Percentiles rank a stretch among this genome's conserved stretches.
These are phyloP conservation scores for Colletotrichum aenigma DNA, from an alignment of 2,329 filamentous ascomycete species.

Conservation along the genomic window DNA sequence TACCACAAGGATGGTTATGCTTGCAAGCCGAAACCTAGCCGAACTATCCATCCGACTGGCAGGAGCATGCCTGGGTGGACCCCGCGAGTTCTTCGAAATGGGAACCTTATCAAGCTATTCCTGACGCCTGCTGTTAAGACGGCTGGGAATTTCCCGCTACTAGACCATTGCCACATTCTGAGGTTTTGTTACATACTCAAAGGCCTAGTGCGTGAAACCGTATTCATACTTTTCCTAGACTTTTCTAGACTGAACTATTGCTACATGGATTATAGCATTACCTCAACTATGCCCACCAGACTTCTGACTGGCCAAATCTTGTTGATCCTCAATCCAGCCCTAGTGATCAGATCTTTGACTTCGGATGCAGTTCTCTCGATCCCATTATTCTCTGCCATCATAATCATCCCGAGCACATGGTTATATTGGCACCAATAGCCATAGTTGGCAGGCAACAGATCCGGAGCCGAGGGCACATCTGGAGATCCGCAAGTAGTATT, in stretches of 20 bases:
- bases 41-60: not conserved
- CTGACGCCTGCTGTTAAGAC: not conserved
- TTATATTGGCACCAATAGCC: conserved; percentile 35
- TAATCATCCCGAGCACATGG: conserved; percentile 33
- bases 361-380: conserved; percentile 37
- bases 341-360: conserved; percentile 29
- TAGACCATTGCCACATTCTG: not conserved
- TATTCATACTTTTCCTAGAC: not conserved
- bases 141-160: not conserved
- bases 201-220: not conserved
- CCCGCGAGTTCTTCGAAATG: not conserved
- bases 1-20: not conserved
- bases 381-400: conserved; percentile 39
- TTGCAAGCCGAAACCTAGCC: not conserved
- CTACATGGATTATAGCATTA: not conserved
- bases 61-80: not conserved
- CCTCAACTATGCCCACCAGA: conserved; percentile 33
- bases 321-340: conserved; percentile 30
- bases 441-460: conserved; percentile 36
- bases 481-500: conserved; percentile 33
- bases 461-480: conserved; percentile 31
- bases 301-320: conserved; percentile 36
- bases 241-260: not conserved
- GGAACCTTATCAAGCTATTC: not conserved
- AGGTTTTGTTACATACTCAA: not conserved